These are phyloP conservation scores for Starmerella asiatica DNA, from an alignment of 805 yeast species.

Conservation along the genomic window DNA sequence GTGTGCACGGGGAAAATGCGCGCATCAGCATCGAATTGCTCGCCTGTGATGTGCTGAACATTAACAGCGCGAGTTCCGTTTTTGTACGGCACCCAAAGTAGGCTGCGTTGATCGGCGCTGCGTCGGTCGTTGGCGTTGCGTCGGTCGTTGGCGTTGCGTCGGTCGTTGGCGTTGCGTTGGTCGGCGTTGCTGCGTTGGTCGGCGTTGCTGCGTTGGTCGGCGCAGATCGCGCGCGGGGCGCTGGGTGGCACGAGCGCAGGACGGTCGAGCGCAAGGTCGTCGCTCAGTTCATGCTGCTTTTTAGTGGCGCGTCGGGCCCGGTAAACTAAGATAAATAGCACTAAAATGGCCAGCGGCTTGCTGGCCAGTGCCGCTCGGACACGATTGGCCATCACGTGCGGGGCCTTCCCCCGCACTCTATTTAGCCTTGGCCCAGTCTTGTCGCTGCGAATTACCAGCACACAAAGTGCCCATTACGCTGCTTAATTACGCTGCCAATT, in stretches of 20 bases:
- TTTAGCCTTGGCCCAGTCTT: no score
- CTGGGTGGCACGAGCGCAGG: no score
- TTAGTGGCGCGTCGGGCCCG: background rate
- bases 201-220: no score
- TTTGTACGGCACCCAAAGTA: conserved; percentile 17
- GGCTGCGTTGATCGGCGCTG: background rate
- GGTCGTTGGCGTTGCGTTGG: no score
- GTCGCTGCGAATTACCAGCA: no score
- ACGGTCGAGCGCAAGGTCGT: no score
- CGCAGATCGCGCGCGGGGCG: no score
- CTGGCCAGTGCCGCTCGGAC: background rate
- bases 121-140: no score
- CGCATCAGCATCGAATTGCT: conserved; percentile 16
- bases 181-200: no score
- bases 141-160: no score
- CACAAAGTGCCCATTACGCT: no score
- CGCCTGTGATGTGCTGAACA: conserved; percentile 7
- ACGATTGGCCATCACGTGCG: background rate
- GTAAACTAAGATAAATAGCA: background rate
- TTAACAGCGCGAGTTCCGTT: conserved; percentile 4
- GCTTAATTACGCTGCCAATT: no score
- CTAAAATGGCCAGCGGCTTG: background rate
- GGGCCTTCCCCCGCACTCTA: background rate
- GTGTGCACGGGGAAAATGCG: conserved; percentile 24
- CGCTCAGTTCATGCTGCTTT: background rate